Evolutionary conservation across 2,329 filamentous ascomycete genomes (phyloP), one percentile per base, ranked within the genome.

Genomic region (Stachybotrys echinatus): DNA sequence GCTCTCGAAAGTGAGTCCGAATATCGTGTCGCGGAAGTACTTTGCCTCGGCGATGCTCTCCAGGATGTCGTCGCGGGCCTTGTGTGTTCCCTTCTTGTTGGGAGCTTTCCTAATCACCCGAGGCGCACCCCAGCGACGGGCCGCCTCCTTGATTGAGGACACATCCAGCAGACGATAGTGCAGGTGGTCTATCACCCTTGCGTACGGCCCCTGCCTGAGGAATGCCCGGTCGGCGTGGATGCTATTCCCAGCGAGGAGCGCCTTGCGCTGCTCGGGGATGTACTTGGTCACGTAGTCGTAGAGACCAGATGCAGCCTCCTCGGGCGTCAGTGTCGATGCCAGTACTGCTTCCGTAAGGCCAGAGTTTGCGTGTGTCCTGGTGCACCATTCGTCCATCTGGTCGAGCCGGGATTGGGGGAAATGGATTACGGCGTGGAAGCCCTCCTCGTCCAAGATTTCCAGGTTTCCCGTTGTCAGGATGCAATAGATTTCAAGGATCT

Each of bases 141-240:
- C 88, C 20, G 89, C 92, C 73, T 99, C 94, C 72, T 97, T 97
- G 62, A 97, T 81, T 44, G 84, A 81, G 68, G 91, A 96, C 49
- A 97, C 90, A 65, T 99, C 94, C 45, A 97, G 72, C 55, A 99
- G 88, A 17, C 94, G 83, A 70, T 99, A 91, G 69, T 95, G 88
- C 57, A 99, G 74, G 68, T 94, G 83, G 50, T 87, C 81, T 45
- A 89, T 71, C 2, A 96, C 83, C 52, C 76, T 73, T 38, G 76
- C 80, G 68, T 92, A 99, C 0, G 92, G 91, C 50, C 76, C 77
- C 54, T 81, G 80, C 5, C 82, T 76, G 52, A 99, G 74, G 64
- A 99, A 99, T 2, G 83, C 82, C 60, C 84, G 83, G 68, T 99
- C 94, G 4, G 88, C 89, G 65, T 99, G 92, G 22, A 99, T 89